A percentile compares a stretch with the other conserved stretches of the same genome.
Conservation (phyloP, 345 rosid species). For the Gossypium bickii region DNA sequence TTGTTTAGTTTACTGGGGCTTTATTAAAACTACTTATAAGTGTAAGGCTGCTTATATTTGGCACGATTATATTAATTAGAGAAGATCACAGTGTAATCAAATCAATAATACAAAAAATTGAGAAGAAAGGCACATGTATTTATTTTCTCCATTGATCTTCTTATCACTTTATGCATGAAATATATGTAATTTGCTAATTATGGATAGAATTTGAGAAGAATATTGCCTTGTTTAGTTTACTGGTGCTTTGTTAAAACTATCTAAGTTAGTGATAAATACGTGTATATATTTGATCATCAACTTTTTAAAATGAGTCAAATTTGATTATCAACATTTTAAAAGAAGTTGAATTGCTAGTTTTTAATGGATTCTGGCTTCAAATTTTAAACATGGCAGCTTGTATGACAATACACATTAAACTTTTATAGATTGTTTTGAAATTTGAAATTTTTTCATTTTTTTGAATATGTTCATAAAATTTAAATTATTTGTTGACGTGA, state of each 20-base stretch:
- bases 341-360: too few relatives aligned
- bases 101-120: background rate
- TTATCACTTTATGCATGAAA: background rate
- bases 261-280: too few relatives aligned
- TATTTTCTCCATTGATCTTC: background rate
- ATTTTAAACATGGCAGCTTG: too few relatives aligned
- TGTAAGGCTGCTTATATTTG: background rate
- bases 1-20: background rate
- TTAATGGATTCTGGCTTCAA: too few relatives aligned
- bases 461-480: too few relatives aligned
- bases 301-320: too few relatives aligned
- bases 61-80: background rate
- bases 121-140: background rate
- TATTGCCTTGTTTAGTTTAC: background rate
- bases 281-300: too few relatives aligned
- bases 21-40: background rate
- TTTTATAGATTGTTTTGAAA: too few relatives aligned
- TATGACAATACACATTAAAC: too few relatives aligned
- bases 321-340: too few relatives aligned
- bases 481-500: too few relatives aligned
- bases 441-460: too few relatives aligned
- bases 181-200: background rate
- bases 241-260: background rate
- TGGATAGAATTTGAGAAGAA: background rate
- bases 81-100: background rate